Conservation (phyloP, 306 rosid genomes). For the Lathyrus oleraceus region DNA sequence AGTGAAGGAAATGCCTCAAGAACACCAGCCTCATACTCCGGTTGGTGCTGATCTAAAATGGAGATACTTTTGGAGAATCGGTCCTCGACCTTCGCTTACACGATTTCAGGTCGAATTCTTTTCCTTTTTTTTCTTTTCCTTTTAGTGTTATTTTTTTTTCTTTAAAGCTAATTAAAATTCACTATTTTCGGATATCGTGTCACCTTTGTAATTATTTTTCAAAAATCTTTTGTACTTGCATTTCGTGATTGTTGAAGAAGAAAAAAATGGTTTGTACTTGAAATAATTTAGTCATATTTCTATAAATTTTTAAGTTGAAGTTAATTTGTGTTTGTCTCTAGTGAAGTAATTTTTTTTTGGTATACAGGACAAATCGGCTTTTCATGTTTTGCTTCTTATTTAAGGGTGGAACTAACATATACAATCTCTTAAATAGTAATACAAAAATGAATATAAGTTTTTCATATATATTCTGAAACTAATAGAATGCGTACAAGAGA, state of each 20-base stretch:
- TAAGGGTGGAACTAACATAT: background rate
- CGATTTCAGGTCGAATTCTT: constrained; percentile 75
- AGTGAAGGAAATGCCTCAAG: constrained; percentile 68
- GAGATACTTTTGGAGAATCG: constrained; percentile 96
- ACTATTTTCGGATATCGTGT: too few relatives aligned
- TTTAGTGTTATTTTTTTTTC: too few relatives aligned
- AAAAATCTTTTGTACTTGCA: too few relatives aligned
- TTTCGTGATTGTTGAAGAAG: too few relatives aligned
- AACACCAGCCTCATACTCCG: constrained; percentile 62
- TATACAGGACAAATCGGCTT: too few relatives aligned
- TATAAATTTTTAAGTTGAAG: too few relatives aligned
- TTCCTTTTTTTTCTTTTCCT: background rate
- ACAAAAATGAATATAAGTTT: background rate
- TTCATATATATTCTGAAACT: background rate
- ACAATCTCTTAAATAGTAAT: background rate
- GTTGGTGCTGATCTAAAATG: constrained; percentile 88
- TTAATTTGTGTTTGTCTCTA: too few relatives aligned
- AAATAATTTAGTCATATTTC: too few relatives aligned
- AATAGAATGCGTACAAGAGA: background rate
- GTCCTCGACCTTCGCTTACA: constrained; percentile 79
- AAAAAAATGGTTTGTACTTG: too few relatives aligned
- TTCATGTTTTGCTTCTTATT: too few relatives aligned
- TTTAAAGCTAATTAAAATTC: background rate
- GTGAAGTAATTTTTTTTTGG: too few relatives aligned
- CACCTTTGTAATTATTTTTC: background rate